A percentile compares a stretch with the other conserved stretches of the same genome.
Evolutionary conservation across 208 protist species (phyloP).

Genomic region (Leishmania gerbilli): DNA sequence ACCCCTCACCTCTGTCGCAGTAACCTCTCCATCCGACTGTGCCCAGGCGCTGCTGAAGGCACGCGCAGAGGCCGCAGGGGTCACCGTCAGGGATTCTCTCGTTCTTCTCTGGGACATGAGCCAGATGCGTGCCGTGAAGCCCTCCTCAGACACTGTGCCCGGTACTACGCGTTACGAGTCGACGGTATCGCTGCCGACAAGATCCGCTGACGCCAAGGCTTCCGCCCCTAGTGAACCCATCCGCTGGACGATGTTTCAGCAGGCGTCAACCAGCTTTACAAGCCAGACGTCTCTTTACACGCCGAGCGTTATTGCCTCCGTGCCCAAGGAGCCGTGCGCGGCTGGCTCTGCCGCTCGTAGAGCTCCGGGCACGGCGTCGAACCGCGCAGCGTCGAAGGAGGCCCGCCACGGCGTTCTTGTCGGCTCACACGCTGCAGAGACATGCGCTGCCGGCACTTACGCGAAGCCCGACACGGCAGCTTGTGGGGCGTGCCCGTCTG

Average conservation of each 20-base stretch:
- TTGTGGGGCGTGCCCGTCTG: conserved; percentile 19
- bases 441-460: conserved; percentile 21
- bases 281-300: conserved; percentile 8
- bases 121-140: not conserved
- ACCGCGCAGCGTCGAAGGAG: not conserved
- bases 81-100: not conserved
- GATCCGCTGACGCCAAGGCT: not conserved
- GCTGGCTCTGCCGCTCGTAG: not conserved
- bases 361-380: not conserved
- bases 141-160: conserved; percentile 2
- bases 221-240: not conserved
- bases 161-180: conserved; percentile 30
- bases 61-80: not conserved
- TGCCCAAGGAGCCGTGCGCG: not conserved
- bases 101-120: conserved; percentile 13
- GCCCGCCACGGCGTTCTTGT: not conserved
- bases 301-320: conserved; percentile 1
- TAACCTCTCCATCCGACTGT: conserved; percentile 22
- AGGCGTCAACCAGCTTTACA: not conserved
- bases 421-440: not conserved
- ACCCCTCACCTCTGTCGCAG: conserved; percentile 12
- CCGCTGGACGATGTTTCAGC: conserved; percentile 8
- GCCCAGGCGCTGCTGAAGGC: conserved; percentile 11
- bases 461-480: not conserved
- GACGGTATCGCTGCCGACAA: not conserved